Conservation (phyloP, 2,329 filamentous ascomycete species). For the Xylogone sp. region DNA sequence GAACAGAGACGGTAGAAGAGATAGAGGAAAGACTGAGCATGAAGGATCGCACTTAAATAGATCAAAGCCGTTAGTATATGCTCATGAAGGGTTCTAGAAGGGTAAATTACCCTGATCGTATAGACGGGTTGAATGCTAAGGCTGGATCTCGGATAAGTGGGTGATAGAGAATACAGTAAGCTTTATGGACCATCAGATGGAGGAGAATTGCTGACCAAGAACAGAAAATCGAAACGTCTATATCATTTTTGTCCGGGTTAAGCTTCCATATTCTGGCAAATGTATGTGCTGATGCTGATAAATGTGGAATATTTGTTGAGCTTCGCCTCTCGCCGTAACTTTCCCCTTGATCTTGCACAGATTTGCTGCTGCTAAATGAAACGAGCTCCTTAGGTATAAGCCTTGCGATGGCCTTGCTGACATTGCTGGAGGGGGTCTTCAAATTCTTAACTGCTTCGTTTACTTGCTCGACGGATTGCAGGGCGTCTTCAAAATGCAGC, state of each 20-base stretch:
- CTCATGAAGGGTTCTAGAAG: neutral
- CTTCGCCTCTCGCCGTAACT: no score
- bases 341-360: neutral
- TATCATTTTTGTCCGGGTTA: neutral
- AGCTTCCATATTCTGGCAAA: neutral
- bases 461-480: neutral
- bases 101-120: neutral
- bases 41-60: neutral
- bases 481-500: neutral
- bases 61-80: neutral
- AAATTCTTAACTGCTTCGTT: neutral
- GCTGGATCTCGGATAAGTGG: neutral
- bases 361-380: neutral
- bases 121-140: neutral
- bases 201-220: neutral
- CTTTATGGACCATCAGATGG: neutral
- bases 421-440: neutral
- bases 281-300: neutral
- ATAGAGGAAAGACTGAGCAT: neutral
- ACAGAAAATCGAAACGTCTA: neutral
- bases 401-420: neutral
- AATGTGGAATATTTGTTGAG: neutral
- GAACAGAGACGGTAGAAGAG: neutral
- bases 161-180: neutral
- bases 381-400: neutral